Base-by-base conservation (phyloP, 2,329 filamentous ascomycete species). In the Exophiala xenobiotica region DNA sequence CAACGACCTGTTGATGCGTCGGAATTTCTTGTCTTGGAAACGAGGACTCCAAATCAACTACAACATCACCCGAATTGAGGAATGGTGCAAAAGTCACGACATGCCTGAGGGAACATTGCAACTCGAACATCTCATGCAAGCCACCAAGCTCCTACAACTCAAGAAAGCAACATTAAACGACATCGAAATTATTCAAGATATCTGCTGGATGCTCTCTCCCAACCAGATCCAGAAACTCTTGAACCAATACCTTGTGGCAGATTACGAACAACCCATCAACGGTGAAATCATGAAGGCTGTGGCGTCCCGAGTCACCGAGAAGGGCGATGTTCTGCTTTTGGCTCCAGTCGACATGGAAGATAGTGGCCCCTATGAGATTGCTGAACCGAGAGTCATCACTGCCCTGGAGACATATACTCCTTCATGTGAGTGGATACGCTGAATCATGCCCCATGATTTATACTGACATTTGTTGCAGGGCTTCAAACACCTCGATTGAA, bases 241-340 rank as follows among this genome's bases (percentile, higher is more conserved):
- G 61, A 99, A 99, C 74, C 93, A 99, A 72, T 99, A 99, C 68
- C 82, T 99, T 42, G 92, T 99, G 51, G 93, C 93, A 54, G 93
- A 99, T 72, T 99, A 99, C 70, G 93, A 99, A 73, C 93, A 97
- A 73, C 93, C 93, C 29, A 99, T 99, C 72, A 97, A 99, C 65
- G 93, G 92, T 67, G 93, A 99, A 70, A 99, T 99, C 68, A 99
- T 99, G 93, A 99, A 99, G 76, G 93, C 93, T 6, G 95, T 99
- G 46, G 93, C 95, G 6, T 96, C 90, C 31, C 82, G 91, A 46
- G 93, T 99, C 40, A 97, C 92, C 1, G 93, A 99, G 75, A 99
- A 99, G 84, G 95, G 90, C 64, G 93, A 97, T 64, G 91, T 97
- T 2, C 79, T 99, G 46, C 82, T 99, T 51, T 79, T 99, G 40